Evolutionary conservation across 1,139 yeast genomes (phyloP).

Genomic region (Meyerozyma carpophila): DNA sequence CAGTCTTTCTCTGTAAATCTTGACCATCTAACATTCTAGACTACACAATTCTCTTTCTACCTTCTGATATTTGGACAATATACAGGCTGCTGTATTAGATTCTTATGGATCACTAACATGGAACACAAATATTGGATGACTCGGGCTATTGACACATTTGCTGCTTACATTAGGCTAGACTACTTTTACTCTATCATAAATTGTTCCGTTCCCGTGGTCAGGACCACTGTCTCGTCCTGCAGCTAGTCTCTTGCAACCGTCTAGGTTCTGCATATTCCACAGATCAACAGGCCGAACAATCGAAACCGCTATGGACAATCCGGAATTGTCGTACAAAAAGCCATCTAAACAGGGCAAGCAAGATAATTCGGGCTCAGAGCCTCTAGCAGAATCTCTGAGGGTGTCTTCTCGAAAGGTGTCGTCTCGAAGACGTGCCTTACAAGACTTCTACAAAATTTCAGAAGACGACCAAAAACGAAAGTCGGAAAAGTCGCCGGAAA

Average conservation of each 20-base stretch:
- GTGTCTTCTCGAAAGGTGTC: slow-evolving; percentile 4
- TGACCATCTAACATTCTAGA: too few species aligned
- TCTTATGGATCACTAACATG: too few species aligned
- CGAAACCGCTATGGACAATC: background rate
- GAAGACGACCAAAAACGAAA: slow-evolving; percentile 8
- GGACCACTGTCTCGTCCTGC: too few species aligned
- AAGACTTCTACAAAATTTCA: background rate
- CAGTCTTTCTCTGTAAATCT: too few species aligned
- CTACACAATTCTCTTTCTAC: too few species aligned
- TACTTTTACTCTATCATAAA: too few species aligned
- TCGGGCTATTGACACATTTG: too few species aligned
- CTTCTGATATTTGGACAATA: too few species aligned
- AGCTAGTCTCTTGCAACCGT: background rate
- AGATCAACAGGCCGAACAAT: background rate
- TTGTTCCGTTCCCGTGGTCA: too few species aligned
- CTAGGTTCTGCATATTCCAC: background rate
- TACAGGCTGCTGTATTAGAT: too few species aligned
- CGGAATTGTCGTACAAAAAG: slow-evolving; percentile 22
- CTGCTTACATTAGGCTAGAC: too few species aligned
- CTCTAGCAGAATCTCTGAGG: slow-evolving; percentile 5
- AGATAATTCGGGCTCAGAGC: background rate
- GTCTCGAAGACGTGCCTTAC: background rate
- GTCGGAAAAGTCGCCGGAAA: background rate
- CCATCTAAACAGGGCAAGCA: slow-evolving; percentile 11
- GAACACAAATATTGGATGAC: too few species aligned